Evolutionary conservation across 345 rosid species (phyloP), one percentile per base, ranked within the genome.

Genomic region (Populus ilicifolia): DNA sequence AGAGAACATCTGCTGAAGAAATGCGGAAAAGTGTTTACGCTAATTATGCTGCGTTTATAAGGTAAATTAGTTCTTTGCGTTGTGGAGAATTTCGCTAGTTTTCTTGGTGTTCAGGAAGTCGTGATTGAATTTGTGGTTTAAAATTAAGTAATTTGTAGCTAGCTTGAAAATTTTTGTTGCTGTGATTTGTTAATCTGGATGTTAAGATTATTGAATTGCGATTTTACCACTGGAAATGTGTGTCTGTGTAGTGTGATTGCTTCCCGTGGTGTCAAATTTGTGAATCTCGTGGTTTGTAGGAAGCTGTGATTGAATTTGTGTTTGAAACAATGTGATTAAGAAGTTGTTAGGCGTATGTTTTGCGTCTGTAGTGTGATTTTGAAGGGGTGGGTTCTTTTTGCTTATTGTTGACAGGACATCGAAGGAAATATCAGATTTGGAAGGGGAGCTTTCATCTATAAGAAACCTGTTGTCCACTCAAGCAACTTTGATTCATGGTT

Each of bases 11-110:
- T 20, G 99, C 99, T 6, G 99, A 96, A 80, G 99, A 94, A 87
- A 92, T 96, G 99, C 90, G 99, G 17, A 91, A 85, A 82, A 96
- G 98, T 78, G 99, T 96, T 20, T 96, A 92, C 82, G 99, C 99
- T 70, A 96, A 96, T 78, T 96, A 96, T 77, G 77, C 99, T 5
- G 98, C 99, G 65, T 96, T 96, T 80, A 96, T 96, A 69, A 92
- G 98, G 99, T 96, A 46, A 75, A 85, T 75, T 5, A 41, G 67
- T 27, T 23, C 16, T 56, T 52, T 43, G 20, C 38, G 9, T 35
- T 17, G 17, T 23, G 27, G 68, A 18, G 17, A 29, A 30, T 8
- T 7, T 9, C 21, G 70, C 5, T 67, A 29, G 36, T 11, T 48
- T 52, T 71, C 13, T 27, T 17, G 52, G n/a, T 46, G 44, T 70